These are phyloP conservation scores for Elaeis guineensis DNA, from an alignment of 176 grass and related monocot genomes.

Conservation along the genomic window DNA sequence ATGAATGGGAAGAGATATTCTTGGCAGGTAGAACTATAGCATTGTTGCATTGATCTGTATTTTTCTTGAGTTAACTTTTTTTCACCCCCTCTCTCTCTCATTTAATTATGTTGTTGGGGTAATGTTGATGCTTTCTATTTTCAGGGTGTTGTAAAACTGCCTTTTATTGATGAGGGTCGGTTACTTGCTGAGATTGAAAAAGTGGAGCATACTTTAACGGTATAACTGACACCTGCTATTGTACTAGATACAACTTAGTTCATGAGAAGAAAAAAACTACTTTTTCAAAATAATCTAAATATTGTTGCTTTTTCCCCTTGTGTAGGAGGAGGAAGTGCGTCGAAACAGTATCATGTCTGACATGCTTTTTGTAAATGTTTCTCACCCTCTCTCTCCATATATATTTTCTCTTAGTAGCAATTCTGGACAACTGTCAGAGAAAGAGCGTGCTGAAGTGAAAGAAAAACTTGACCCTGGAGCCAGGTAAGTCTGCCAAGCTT, in stretches of 20 bases:
- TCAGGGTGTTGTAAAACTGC: slow-evolving; percentile 91
- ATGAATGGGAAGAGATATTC: slow-evolving; percentile 98
- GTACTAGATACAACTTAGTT: no score
- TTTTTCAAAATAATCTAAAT: not conserved
- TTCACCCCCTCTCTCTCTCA: no score
- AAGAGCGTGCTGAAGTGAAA: slow-evolving; percentile 55
- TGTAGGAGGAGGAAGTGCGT: slow-evolving; percentile 84
- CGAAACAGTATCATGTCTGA: slow-evolving; percentile 83
- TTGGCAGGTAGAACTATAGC: slow-evolving; percentile 60
- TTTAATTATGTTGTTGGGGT: no score
- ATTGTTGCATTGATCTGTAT: no score
- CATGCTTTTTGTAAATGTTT: slow-evolving; percentile 95
- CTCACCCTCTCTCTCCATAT: slow-evolving; percentile 82
- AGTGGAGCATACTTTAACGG: slow-evolving; percentile 90
- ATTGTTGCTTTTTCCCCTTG: slow-evolving; percentile 17
- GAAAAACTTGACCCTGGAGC: slow-evolving; percentile 78
- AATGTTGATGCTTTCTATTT: not conserved
- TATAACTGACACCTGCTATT: slow-evolving; percentile 17
- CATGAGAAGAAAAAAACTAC: no score
- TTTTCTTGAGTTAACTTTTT: no score
- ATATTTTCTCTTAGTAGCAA: slow-evolving; percentile 85
- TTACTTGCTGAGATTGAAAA: slow-evolving; percentile 79
- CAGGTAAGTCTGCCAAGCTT: slow-evolving; percentile 40
- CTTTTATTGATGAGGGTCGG: slow-evolving; percentile 88
- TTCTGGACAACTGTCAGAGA: slow-evolving; percentile 60